Evolutionary conservation across 2,329 filamentous ascomycete species (phyloP).

Genomic region (Stromatinia cepivora): DNA sequence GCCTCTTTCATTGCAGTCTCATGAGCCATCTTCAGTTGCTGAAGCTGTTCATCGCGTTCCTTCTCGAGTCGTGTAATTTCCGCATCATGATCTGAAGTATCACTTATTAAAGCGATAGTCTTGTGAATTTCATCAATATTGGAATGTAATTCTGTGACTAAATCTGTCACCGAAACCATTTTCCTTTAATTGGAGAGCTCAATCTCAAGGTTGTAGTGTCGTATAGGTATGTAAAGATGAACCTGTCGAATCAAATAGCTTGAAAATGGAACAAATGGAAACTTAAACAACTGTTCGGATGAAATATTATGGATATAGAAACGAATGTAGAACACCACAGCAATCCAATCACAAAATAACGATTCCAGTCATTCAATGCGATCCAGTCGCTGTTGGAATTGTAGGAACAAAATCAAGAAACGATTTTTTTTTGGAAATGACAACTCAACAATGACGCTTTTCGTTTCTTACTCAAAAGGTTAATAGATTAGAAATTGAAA

Average conservation of each 20-base stretch:
- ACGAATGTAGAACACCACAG: neutral
- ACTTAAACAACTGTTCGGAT: slow-evolving; percentile 9
- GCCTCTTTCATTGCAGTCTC: slow-evolving; percentile 27
- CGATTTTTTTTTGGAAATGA: too few species aligned
- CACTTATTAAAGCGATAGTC: slow-evolving; percentile 31
- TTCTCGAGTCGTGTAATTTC: slow-evolving; percentile 32
- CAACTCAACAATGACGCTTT: slow-evolving; percentile 11
- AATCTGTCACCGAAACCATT: slow-evolving; percentile 29
- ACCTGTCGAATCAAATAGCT: neutral
- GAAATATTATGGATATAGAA: slow-evolving; percentile 17
- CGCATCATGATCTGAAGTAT: slow-evolving; percentile 33
- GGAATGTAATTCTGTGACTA: slow-evolving; percentile 35
- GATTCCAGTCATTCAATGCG: slow-evolving; percentile 12
- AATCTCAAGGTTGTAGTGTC: slow-evolving; percentile 1
- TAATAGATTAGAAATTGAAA: slow-evolving; percentile 5
- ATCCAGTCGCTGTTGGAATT: neutral
- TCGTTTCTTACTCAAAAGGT: neutral
- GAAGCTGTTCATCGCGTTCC: slow-evolving; percentile 33
- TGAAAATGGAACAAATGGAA: neutral
- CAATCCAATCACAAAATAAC: slow-evolving; percentile 2
- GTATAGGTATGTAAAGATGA: slow-evolving; percentile 7
- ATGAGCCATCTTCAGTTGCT: slow-evolving; percentile 29
- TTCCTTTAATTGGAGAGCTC: neutral
- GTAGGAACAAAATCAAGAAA: neutral
- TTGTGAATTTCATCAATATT: slow-evolving; percentile 38